Evolutionary conservation across 345 rosid genomes (phyloP), one percentile per base, ranked within the genome.

Genomic region (Cardiospermum halicacabum): DNA sequence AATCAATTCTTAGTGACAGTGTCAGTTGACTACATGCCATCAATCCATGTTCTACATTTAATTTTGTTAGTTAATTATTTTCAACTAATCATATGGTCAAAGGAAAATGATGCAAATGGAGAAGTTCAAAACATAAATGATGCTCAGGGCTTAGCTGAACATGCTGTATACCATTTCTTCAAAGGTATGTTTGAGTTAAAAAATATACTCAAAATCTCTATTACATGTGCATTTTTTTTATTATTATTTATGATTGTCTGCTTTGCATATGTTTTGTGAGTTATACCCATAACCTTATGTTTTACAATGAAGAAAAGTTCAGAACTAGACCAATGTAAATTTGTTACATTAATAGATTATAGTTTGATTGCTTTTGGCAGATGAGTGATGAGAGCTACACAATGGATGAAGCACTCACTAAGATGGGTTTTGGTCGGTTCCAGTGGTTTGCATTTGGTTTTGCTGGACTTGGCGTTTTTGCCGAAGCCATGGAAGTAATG

Each of bases 401-500:
- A 19, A 28, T 57, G 47, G 61, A 57, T 21, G 61, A 36, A 57
- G 61, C 45, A 21, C 61, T 57, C 22, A 11, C 27, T 22, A 3
- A 18, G 28, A 13, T 13, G 28, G 61, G 47, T 7, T 57, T 57
- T 57, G 61, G 61, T 16, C 34, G 22, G 11, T 57, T 57, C 22
- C 47, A 57, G 0, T 12, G 11, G 19, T 16, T 36, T 19, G 61
- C 21, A 45, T 34, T 57, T 19, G 28, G 27, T 2, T 57, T 18
- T 32, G 61, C 61, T 34, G 45, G 61, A 34, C 61, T 57, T 34
- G 61, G 28, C 4, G 45, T 57, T 19, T 34, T 57, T 13, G 61
- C 61, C 3, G 47, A 57, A 19, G 43, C 61, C 11, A 36, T 36
- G 61, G 61, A 57, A 21, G 43, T 57, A 21, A 57, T 57, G 61